These are phyloP conservation scores for Aureobasidium sp. DNA, from an alignment of 2,329 filamentous ascomycete genomes.

Conservation along the genomic window DNA sequence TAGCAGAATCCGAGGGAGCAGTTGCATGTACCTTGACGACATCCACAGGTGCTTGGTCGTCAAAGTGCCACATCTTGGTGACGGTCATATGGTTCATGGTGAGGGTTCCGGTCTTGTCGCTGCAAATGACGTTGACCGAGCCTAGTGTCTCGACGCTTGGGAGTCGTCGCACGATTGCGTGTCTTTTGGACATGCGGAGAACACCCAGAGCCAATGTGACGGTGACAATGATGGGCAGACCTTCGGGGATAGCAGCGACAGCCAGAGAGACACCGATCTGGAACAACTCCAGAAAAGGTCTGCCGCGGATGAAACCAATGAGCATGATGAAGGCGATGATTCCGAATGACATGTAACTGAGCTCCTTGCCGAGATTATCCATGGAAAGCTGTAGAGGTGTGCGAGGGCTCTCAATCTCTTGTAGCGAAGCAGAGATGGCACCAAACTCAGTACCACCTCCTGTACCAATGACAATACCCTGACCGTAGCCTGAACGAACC, in stretches of 20 bases:
- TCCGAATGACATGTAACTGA: slow-evolving; percentile 93
- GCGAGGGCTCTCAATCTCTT: slow-evolving; percentile 88
- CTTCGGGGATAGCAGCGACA: slow-evolving; percentile 92
- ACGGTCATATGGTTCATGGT: slow-evolving; percentile 99
- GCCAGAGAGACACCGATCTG: slow-evolving; percentile 95
- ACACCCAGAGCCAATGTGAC: slow-evolving; percentile 93
- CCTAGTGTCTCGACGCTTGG: slow-evolving; percentile 96
- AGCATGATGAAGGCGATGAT: slow-evolving; percentile 91
- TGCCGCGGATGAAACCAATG: slow-evolving; percentile 83
- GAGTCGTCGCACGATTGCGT: slow-evolving; percentile 90
- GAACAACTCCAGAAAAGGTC: slow-evolving; percentile 86
- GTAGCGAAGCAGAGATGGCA: slow-evolving; percentile 87
- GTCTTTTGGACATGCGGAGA: slow-evolving; percentile 88
- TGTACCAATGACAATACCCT: slow-evolving; percentile 95
- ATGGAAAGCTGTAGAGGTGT: slow-evolving; percentile 93
- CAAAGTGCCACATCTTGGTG: slow-evolving; percentile 91
- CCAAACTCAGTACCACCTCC: slow-evolving; percentile 92
- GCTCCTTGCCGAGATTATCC: slow-evolving; percentile 92
- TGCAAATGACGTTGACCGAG: slow-evolving; percentile 99
- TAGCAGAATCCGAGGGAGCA: slow-evolving; percentile 61
- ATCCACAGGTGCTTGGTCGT: slow-evolving; percentile 54
- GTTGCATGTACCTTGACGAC: slow-evolving; percentile 48
- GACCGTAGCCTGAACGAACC: slow-evolving; percentile 88
- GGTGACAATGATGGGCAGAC: slow-evolving; percentile 94
- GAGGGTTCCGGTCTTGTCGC: slow-evolving; percentile 93